phyloP scores from a whole-genome alignment of 805 yeast species.

The Phaffomyces thermotolerans region DNA sequence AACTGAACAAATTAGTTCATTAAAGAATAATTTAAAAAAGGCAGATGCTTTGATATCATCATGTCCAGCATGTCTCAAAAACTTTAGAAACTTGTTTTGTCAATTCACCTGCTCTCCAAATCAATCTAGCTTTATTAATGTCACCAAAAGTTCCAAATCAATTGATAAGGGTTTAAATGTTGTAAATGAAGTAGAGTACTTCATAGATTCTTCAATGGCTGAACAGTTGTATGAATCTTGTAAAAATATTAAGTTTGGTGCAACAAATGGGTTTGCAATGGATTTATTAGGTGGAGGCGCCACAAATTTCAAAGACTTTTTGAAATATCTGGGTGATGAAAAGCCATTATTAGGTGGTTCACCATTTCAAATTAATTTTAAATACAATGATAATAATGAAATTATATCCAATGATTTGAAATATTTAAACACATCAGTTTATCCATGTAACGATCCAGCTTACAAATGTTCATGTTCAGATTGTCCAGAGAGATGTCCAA shows the following conservation, averaged over 20 bases:
- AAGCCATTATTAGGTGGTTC: conserved; percentile 93
- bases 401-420: conserved; percentile 7
- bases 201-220: conserved; percentile 55
- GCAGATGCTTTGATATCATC: conserved; percentile 79
- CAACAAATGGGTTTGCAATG: conserved; percentile 95
- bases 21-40: conserved; percentile 57
- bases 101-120: conserved; percentile 85
- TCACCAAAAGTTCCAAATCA: conserved; percentile 45
- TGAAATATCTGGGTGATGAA: conserved; percentile 89
- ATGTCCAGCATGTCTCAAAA: conserved; percentile 88
- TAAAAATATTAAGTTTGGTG: conserved; percentile 81
- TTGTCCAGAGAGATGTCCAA: conserved; percentile 77
- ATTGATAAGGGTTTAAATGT: conserved; percentile 43
- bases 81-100: conserved; percentile 79
- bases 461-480: conserved; percentile 89
- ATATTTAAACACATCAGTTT: conserved; percentile 18
- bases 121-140: conserved; percentile 67
- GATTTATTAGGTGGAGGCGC: conserved; percentile 99
- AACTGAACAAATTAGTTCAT: conserved; percentile 45
- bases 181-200: conserved; percentile 66
- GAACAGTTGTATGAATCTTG: conserved; percentile 71
- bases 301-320: conserved; percentile 55
- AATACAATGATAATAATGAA: conserved; percentile 36
- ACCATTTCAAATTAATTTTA: conserved; percentile 85
- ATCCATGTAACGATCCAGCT: conserved; percentile 49